Evolutionary conservation across 352 stramenopile genomes (phyloP).

Genomic region (Phytophthora megakarya): DNA sequence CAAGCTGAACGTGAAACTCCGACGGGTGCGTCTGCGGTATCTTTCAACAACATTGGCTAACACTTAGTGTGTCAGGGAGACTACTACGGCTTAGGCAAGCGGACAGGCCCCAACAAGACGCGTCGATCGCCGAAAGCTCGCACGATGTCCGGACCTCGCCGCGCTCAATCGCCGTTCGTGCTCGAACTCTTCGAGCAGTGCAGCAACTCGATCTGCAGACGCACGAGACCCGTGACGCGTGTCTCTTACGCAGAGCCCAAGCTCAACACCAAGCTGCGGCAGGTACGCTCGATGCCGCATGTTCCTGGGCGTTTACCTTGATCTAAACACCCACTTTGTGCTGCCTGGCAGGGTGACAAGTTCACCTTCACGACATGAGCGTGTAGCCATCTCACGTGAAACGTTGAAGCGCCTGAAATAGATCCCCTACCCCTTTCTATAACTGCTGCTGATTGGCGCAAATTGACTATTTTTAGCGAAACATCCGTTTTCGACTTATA

Average conservation of each 20-base stretch:
- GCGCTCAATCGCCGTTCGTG: conserved; percentile 23
- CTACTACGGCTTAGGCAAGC: conserved; percentile 67
- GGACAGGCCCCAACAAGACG: conserved; percentile 18
- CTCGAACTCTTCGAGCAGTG: conserved; percentile 21
- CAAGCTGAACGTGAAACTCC: conserved; percentile 68
- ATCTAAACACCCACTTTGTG: conserved; percentile 22
- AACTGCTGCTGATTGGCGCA: conserved; percentile 21
- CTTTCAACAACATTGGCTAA: conserved; percentile 9
- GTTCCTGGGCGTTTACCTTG: conserved; percentile 6
- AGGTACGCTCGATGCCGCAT: conserved; percentile 42
- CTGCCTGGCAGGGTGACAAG: conserved; percentile 57
- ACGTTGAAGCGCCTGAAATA: too few species aligned
- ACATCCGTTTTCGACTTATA: conserved; percentile 30
- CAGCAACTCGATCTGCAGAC: conserved; percentile 16
- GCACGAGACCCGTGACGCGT: conserved; percentile 36
- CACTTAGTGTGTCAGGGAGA: conserved; percentile 46
- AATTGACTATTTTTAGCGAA: conserved; percentile 33
- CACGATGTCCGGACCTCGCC: conserved; percentile 18
- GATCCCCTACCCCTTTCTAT: conserved; percentile 14
- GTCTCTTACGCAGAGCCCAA: conserved; percentile 77
- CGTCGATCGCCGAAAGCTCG: conserved; percentile 19
- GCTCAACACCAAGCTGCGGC: conserved; percentile 80
- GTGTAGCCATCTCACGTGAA: conserved; percentile 21
- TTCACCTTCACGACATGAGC: conserved; percentile 79
- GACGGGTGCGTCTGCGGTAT: conserved; percentile 37